Evolutionary conservation across 495 filamentous ascomycete genomes (phyloP).

Genomic region (Platismatia glauca): DNA sequence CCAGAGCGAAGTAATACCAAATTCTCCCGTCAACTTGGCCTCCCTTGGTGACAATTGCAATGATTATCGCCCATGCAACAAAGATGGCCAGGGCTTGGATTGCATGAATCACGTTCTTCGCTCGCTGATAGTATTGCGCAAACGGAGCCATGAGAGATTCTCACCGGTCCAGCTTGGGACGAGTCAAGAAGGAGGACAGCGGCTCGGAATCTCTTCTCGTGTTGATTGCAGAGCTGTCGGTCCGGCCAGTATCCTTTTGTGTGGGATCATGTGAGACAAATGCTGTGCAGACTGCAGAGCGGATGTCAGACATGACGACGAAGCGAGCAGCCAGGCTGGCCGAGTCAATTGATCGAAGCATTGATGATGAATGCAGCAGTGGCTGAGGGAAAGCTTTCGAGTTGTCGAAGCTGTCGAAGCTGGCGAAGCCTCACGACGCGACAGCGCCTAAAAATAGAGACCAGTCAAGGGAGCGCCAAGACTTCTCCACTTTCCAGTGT

Average conservation of each 20-base stretch:
- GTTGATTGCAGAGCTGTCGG: neutral
- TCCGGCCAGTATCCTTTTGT: neutral
- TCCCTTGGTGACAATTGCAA: conserved; percentile 59
- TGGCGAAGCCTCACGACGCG: neutral
- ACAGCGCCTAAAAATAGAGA: neutral
- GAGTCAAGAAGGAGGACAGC: neutral
- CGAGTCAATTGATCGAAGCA: neutral
- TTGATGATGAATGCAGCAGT: conserved; percentile 1
- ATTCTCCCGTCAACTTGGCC: conserved; percentile 57
- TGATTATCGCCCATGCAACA: conserved; percentile 61
- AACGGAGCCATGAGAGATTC: neutral
- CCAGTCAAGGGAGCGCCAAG: neutral
- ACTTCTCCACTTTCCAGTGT: too few relatives aligned
- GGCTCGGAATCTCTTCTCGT: neutral
- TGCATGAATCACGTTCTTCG: conserved; percentile 42
- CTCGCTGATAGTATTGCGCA: conserved; percentile 15
- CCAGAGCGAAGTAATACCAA: conserved; percentile 70
- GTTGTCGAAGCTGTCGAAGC: neutral
- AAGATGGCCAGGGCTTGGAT: conserved; percentile 59
- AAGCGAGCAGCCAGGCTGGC: neutral
- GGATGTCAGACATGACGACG: neutral
- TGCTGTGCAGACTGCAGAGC: neutral
- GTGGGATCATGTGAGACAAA: neutral
- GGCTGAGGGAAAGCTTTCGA: neutral
- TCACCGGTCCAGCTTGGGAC: neutral